phyloP scores from a whole-genome alignment of 176 grass and related monocot species.

The Microstegium vimineum region DNA sequence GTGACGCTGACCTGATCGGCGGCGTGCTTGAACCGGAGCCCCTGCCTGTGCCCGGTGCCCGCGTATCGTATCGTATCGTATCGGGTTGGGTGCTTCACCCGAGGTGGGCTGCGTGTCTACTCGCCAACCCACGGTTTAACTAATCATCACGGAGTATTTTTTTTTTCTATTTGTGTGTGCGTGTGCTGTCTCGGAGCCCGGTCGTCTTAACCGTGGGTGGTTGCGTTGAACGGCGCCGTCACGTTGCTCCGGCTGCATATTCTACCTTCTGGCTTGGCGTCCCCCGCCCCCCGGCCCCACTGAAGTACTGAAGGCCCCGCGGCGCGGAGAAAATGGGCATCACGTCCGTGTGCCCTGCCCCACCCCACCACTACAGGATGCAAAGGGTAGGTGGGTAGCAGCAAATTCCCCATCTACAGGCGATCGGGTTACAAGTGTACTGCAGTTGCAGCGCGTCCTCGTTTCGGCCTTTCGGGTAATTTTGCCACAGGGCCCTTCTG shows the following conservation, averaged over 20 bases:
- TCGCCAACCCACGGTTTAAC: background rate
- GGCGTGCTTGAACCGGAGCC: background rate
- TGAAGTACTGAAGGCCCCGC: too few species aligned
- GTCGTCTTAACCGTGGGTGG: too few species aligned
- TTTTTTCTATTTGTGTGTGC: too few species aligned
- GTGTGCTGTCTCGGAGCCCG: background rate
- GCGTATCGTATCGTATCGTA: too few species aligned
- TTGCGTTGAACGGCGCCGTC: conserved; percentile 11
- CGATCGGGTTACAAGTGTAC: too few species aligned
- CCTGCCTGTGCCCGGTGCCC: too few species aligned
- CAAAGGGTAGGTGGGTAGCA: background rate
- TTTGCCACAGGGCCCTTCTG: background rate
- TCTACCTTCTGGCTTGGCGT: background rate
- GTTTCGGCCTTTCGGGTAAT: background rate
- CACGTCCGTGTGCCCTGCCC: too few species aligned
- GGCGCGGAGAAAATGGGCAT: background rate
- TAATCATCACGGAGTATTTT: background rate
- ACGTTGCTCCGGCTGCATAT: background rate
- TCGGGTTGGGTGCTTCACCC: too few species aligned
- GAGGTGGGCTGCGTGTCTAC: background rate
- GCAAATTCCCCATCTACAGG: too few species aligned
- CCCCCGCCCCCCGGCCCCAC: too few species aligned
- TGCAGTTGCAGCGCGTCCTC: too few species aligned
- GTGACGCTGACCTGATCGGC: background rate
- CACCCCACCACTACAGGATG: background rate